These are phyloP conservation scores for Pyrrhoderma lamaoense DNA, from an alignment of 1,284 basidiomycete genomes.

Conservation along the genomic window DNA sequence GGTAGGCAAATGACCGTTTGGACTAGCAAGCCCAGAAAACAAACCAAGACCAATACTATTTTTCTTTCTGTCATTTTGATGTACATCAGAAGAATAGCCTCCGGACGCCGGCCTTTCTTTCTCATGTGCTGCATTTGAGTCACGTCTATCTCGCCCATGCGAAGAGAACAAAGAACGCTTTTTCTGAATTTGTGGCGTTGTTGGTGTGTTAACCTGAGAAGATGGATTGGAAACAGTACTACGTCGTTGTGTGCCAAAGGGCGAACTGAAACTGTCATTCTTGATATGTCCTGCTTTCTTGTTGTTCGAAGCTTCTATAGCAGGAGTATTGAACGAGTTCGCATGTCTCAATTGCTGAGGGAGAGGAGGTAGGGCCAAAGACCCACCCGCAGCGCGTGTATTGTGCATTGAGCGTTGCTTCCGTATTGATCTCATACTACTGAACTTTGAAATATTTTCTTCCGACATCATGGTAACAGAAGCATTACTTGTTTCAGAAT, in stretches of 20 bases:
- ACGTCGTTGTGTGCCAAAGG: conserved; percentile 12
- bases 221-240: conserved; percentile 3
- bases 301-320: conserved; percentile 1
- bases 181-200: conserved; percentile 16
- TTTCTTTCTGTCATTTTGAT: conserved; percentile 9
- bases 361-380: conserved; percentile 11
- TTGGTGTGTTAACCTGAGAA: conserved; percentile 9
- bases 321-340: conserved; percentile 16
- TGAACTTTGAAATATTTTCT: conserved; percentile 9
- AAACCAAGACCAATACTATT: conserved; percentile 14
- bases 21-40: conserved; percentile 10
- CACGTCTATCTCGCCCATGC: conserved; percentile 14
- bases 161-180: conserved; percentile 17
- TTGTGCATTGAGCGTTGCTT: conserved; percentile 21
- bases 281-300: conserved; percentile 2
- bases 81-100: conserved; percentile 1
- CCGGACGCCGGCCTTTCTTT: conserved; percentile 7
- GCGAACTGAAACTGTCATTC: conserved; percentile 8
- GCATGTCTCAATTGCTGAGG: conserved; percentile 17
- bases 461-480: conserved; percentile 9
- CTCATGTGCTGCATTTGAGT: conserved; percentile 10
- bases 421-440: conserved; percentile 13
- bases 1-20: conserved; percentile 3
- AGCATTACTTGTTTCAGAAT: conserved; percentile 12
- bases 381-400: conserved; percentile 13